Evolutionary conservation across 2,329 filamentous ascomycete species (phyloP), one percentile per base, ranked within the genome.

Genomic region (Trichoderma gracile): DNA sequence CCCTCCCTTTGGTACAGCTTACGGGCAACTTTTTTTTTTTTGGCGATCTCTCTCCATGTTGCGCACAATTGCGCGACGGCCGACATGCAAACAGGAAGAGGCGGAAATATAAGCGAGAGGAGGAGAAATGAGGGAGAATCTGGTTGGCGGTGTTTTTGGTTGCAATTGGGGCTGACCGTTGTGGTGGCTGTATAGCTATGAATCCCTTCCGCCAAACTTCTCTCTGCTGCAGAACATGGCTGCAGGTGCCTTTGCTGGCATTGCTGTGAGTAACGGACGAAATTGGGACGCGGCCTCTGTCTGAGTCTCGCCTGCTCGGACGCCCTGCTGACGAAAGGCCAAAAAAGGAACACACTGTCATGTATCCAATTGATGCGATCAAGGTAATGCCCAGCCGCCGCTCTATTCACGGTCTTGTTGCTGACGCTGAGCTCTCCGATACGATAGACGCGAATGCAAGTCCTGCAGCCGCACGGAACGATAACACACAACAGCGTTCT

Each of bases 331-430:
- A 71, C 60, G 60, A 27, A 42, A 27, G 27, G 23, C 67, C 58
- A 71, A 38, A 97, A 71, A 38, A 97, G 93, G 94, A 98, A 81
- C 94, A 98, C 79, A 96, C 94, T 66, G 93, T 97, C 73, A 98
- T 99, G 95, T 99, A 99, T 76, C 95, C 95, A 21, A 91, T 99
- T 75, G 95, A 99, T 81, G 87, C 96, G 71, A 90, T 99, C 76
- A 99, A 99, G 90, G 95, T 97, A 70, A 69, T 76, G 64, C 40
- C 47, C 21, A 27, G n/a, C 54, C 25, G 9, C 38, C 21, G 4
- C 27, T n/a, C 30, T 25, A 25, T 46, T 27, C 42, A 23, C 23
- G 10, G 10, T 25, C 14, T 33, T 4, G 25, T 63, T 12, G 54
- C 46, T 66, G 40, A 65, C 54, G 12, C 19, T 42, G 33, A 54